phyloP scores from a whole-genome alignment of 1,284 basidiomycete genomes.

The Thelephora terrestris region DNA sequence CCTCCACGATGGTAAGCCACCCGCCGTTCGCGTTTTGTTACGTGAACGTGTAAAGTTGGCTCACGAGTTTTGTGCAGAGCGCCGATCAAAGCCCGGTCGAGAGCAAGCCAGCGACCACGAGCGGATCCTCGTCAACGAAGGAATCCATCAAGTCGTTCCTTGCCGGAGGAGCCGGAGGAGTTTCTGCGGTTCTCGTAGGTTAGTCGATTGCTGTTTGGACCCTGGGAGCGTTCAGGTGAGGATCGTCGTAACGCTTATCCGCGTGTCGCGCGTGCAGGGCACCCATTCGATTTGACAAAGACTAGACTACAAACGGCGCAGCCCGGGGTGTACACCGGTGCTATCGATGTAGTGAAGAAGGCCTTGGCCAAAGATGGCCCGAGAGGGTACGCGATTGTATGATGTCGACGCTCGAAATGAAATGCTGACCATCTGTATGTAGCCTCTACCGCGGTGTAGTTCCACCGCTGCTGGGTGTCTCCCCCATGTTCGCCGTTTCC shows the following conservation, averaged over 20 bases:
- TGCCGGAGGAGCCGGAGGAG: slow-evolving; percentile 87
- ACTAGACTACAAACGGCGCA: slow-evolving; percentile 91
- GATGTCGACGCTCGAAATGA: not conserved
- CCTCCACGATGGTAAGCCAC: no score
- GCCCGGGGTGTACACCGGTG: slow-evolving; percentile 86
- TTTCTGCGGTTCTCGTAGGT: slow-evolving; percentile 84
- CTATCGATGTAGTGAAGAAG: slow-evolving; percentile 89
- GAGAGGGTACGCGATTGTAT: slow-evolving; percentile 52
- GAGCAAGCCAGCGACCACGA: no score
- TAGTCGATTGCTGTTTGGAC: slow-evolving; percentile 20
- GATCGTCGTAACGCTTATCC: not conserved
- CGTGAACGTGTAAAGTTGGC: no score
- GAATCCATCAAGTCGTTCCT: slow-evolving; percentile 78
- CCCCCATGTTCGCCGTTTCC: slow-evolving; percentile 96
- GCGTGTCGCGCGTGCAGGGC: slow-evolving; percentile 42
- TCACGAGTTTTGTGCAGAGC: no score
- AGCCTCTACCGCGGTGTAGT: slow-evolving; percentile 96
- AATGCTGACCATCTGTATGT: slow-evolving; percentile 1
- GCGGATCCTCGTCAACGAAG: slow-evolving; percentile 27
- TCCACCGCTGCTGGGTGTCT: slow-evolving; percentile 92
- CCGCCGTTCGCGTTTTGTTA: no score
- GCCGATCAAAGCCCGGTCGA: no score
- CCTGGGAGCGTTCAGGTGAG: no score
- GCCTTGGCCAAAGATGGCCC: slow-evolving; percentile 85
- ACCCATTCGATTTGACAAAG: slow-evolving; percentile 97